Evolutionary conservation across 768 basidiomycete species (phyloP).

Genomic region (Artomyces pyxidatus): DNA sequence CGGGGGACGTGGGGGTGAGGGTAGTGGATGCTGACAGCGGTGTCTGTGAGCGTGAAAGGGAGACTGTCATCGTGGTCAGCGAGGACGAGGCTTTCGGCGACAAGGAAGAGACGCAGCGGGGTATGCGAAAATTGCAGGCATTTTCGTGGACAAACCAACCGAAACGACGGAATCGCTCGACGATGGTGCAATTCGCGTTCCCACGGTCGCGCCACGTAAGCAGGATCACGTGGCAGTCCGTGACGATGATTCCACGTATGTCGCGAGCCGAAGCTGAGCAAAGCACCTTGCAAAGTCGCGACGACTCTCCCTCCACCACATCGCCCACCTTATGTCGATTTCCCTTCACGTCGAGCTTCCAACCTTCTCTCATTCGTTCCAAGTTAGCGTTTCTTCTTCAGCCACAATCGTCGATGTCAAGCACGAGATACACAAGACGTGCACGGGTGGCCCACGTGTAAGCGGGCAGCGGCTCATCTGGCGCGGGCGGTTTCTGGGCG

Average conservation of each 20-base stretch:
- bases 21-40: constrained; percentile 27
- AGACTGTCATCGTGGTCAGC: constrained; percentile 18
- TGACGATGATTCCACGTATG: constrained; percentile 7
- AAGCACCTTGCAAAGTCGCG: neutral
- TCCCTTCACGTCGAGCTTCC: constrained; percentile 65
- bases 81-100: neutral
- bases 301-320: neutral
- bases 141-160: neutral
- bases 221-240: neutral
- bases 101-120: neutral
- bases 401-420: constrained; percentile 59
- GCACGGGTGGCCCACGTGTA: constrained; percentile 54
- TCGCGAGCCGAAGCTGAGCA: neutral
- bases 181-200: constrained; percentile 3
- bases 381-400: constrained; percentile 37
- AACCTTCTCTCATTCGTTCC: constrained; percentile 62
- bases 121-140: neutral
- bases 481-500: constrained; percentile 57
- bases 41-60: constrained; percentile 20
- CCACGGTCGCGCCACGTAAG: no score
- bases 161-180: neutral
- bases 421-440: constrained; percentile 49
- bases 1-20: constrained; percentile 25
- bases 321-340: constrained; percentile 10
- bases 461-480: constrained; percentile 75